These are phyloP conservation scores for Chytriomyces hyalinus DNA, from an alignment of 192 early-diverging fungal genomes.

Conservation along the genomic window DNA sequence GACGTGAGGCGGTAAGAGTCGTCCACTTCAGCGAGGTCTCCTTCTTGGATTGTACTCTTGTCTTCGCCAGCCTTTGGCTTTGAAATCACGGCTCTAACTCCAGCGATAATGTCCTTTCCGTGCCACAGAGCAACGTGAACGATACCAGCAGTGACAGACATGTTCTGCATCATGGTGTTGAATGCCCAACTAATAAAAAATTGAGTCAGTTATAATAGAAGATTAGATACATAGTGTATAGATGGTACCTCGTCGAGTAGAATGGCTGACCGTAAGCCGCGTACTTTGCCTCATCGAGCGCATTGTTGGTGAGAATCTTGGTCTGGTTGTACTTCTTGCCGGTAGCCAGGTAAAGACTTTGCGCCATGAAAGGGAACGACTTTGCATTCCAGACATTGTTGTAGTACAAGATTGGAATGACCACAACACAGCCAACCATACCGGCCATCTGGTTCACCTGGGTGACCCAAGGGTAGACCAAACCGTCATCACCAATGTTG, in stretches of 20 bases:
- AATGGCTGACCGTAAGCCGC: background rate
- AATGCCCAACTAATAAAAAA: background rate
- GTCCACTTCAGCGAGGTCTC: background rate
- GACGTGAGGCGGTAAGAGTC: constrained; percentile 70
- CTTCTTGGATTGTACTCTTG: background rate
- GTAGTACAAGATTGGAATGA: constrained; percentile 57
- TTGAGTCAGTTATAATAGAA: no score
- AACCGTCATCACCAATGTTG: constrained; percentile 59
- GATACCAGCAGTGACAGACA: constrained; percentile 33
- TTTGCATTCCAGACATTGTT: constrained; percentile 34
- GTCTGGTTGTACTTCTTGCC: constrained; percentile 24
- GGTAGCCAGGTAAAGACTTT: constrained; percentile 9
- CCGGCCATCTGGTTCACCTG: constrained; percentile 75
- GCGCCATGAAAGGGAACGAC: constrained; percentile 34
- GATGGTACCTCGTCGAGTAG: background rate
- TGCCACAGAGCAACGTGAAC: constrained; percentile 34
- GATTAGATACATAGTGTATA: no score
- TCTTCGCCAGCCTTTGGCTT: no score
- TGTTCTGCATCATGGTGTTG: constrained; percentile 19
- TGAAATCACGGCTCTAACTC: no score
- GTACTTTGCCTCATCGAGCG: background rate
- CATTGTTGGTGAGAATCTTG: constrained; percentile 23
- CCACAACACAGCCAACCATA: constrained; percentile 71
- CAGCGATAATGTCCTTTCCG: constrained; percentile 12
- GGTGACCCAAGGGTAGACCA: constrained; percentile 43